Evolutionary conservation across 2,329 filamentous ascomycete species (phyloP), one percentile per base, ranked within the genome.

Genomic region (Beauveria scarabaeidicola): DNA sequence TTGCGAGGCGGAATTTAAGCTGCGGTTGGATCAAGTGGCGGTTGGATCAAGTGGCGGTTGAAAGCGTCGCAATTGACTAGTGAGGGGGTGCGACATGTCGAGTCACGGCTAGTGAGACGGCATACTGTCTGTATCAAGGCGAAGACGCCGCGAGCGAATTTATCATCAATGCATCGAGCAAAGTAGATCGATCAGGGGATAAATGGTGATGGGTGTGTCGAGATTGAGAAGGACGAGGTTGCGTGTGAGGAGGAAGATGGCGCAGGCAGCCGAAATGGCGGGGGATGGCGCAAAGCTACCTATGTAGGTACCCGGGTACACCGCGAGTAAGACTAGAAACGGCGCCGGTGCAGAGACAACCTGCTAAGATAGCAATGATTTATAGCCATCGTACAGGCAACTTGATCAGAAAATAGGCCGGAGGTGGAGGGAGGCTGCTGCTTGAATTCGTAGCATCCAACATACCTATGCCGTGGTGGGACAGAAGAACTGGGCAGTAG

Each of bases 31-130:
- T 13, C 5, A 36, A 25, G 44, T n/a, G 32, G 23, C 1, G 11
- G 32, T 13, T 36, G 32, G 11, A 36, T 13, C 5, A 36, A 25
- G 44, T n/a, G 9, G 38, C 9, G 36, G n/a, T 32, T 15, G 36
- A 51, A 38, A 32, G 23, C 23, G 46, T 58, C 23, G 32, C 46
- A 43, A 25, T 17, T 51, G 46, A 36, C 54, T 23, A 15, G 38
- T 58, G 55, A 58, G 55, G 55, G 54, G 54, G 23, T 41, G 54
- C 54, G 36, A 50, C 54, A 57, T 41, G 46, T 43, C 44, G 36
- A 32, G n/a, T 41, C 32, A 41, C 36, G 46, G 10, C 46, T 48
- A 48, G 53, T 29, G 43, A 27, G 43, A 48, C 43, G 43, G n/a
- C 53, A 40, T 48, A 29, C 17, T 56, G 53, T 27, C 32, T 23